These are phyloP conservation scores for Paecilomyces niveus DNA, from an alignment of 2,329 filamentous ascomycete genomes.

Conservation along the genomic window DNA sequence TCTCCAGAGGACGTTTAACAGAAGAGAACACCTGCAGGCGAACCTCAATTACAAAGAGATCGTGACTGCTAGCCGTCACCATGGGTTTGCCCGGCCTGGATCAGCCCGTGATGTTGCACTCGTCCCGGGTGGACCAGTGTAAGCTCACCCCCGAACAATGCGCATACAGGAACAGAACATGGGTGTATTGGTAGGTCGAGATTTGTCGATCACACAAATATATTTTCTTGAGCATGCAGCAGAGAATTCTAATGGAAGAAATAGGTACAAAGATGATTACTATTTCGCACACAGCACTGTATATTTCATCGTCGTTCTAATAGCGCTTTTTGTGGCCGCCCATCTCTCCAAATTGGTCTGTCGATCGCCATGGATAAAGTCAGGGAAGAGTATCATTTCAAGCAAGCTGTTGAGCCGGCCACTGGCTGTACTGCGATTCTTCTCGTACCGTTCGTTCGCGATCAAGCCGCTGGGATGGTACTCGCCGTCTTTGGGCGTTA, in stretches of 20 bases:
- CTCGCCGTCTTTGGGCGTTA: constrained; percentile 37
- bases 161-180: constrained; percentile 13
- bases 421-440: constrained; percentile 28
- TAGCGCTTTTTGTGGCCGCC: constrained; percentile 40
- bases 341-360: constrained; percentile 19
- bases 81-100: constrained; percentile 11
- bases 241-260: neutral
- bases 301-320: constrained; percentile 43
- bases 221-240: neutral
- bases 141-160: constrained; percentile 19
- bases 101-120: constrained; percentile 18
- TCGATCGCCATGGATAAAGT: constrained; percentile 10
- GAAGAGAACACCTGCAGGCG: neutral
- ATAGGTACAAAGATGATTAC: constrained; percentile 45
- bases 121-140: constrained; percentile 12
- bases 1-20: neutral
- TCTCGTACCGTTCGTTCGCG: constrained; percentile 14
- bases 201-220: neutral
- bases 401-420: constrained; percentile 8
- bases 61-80: constrained; percentile 3
- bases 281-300: constrained; percentile 45
- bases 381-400: constrained; percentile 16
- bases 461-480: constrained; percentile 27
- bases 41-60: neutral
- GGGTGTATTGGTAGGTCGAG: constrained; percentile 17